A percentile compares a stretch with the other conserved stretches of the same genome.
Evolutionary conservation across 768 basidiomycete genomes (phyloP).

Genomic region (Brasilioporus rufonigricans): DNA sequence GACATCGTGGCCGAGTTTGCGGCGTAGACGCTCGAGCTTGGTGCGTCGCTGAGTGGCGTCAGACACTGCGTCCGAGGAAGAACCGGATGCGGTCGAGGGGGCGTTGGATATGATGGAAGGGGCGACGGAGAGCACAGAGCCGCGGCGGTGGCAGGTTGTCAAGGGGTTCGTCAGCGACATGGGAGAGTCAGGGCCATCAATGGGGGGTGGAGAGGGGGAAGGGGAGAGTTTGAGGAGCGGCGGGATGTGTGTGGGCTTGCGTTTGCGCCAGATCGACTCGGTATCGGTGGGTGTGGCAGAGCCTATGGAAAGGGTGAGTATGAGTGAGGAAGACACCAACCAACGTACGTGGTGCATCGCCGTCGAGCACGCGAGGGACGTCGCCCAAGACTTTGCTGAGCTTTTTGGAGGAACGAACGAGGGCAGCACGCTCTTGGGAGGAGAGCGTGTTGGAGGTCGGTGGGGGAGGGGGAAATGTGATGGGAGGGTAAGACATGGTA

Average conservation of each 20-base stretch:
- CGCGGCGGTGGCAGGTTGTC: conserved; percentile 10
- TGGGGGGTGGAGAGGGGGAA: neutral
- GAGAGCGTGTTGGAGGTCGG: conserved; percentile 59
- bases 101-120: conserved; percentile 17
- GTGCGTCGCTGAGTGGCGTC: conserved; percentile 41
- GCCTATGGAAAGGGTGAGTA: neutral
- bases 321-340: accelerated
- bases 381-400: conserved; percentile 56
- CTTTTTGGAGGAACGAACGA: conserved; percentile 58
- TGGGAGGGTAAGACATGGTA: neutral
- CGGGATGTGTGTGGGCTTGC: conserved; percentile 28
- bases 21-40: conserved; percentile 64
- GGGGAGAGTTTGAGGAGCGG: conserved; percentile 23
- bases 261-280: conserved; percentile 22
- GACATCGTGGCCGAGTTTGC: conserved; percentile 60
- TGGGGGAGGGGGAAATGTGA: conserved; percentile 36
- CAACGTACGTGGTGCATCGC: conserved; percentile 1
- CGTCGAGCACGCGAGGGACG: conserved; percentile 56
- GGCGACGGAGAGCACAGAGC: conserved; percentile 22
- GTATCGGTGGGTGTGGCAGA: neutral
- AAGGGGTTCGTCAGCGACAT: neutral
- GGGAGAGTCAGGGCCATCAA: conserved; percentile 4
- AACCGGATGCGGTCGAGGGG: conserved; percentile 15
- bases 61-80: conserved; percentile 35
- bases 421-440: conserved; percentile 48